phyloP scores from a whole-genome alignment of 1,284 basidiomycete species.

The Exobasidium cylindrosporum region DNA sequence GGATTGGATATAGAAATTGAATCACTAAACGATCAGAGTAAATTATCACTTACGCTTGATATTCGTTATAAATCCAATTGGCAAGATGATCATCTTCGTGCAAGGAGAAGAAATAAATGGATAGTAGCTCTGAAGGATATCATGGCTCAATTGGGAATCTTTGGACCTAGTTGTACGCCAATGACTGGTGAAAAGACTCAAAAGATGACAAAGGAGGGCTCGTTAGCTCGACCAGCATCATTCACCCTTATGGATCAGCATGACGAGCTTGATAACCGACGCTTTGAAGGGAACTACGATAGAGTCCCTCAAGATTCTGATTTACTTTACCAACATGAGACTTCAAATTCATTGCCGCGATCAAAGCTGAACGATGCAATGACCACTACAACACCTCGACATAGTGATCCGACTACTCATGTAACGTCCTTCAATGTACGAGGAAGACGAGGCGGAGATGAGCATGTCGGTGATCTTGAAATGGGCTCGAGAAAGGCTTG shows the following conservation, averaged over 20 bases:
- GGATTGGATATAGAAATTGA: conserved; percentile 53
- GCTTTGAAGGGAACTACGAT: not conserved
- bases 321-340: no score
- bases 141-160: conserved; percentile 53
- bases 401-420: not conserved
- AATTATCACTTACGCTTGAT: conserved; percentile 73
- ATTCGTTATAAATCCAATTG: conserved; percentile 90
- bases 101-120: conserved; percentile 81
- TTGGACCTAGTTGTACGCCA: not conserved
- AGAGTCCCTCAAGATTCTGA: no score
- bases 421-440: not conserved
- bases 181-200: not conserved
- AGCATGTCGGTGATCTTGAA: not conserved
- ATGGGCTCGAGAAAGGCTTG: not conserved
- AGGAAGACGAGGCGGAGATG: not conserved
- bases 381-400: not conserved
- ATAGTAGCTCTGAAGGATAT: conserved; percentile 77
- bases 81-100: conserved; percentile 69
- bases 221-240: not conserved
- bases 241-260: not conserved
- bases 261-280: not conserved
- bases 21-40: conserved; percentile 79
- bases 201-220: not conserved
- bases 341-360: no score
- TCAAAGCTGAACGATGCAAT: not conserved